phyloP scores from a whole-genome alignment of 2,329 filamentous ascomycete genomes.

The Penicillium digitatum region DNA sequence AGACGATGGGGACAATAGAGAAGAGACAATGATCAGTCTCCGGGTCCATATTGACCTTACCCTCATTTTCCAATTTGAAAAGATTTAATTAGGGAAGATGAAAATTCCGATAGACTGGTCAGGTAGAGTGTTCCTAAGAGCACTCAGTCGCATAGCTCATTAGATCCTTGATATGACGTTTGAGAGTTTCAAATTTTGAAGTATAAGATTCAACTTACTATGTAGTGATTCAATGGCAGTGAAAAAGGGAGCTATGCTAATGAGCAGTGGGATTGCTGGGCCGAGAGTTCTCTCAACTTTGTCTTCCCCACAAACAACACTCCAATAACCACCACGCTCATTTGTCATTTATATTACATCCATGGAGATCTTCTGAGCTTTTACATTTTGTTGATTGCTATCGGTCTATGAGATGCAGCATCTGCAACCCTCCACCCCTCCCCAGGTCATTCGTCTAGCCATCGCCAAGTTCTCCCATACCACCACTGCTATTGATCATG shows the following conservation, averaged over 20 bases:
- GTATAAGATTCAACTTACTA: too few relatives aligned
- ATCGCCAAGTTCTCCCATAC: constrained; percentile 47
- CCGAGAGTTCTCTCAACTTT: not conserved
- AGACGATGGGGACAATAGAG: not conserved
- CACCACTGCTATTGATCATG: constrained; percentile 35
- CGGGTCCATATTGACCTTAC: not conserved
- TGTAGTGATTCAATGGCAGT: too few relatives aligned
- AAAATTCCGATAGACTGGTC: not conserved
- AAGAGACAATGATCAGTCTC: not conserved
- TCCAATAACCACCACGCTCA: not conserved
- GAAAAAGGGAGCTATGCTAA: not conserved
- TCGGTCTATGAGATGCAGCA: not conserved
- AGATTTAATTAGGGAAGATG: not conserved
- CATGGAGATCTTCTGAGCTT: not conserved
- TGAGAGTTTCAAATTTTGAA: not conserved
- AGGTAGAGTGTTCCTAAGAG: not conserved
- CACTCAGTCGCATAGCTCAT: not conserved
- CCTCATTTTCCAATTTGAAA: not conserved
- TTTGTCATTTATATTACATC: not conserved
- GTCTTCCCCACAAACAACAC: not conserved
- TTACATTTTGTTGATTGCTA: not conserved
- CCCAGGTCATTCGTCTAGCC: constrained; percentile 24
- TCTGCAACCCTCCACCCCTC: constrained; percentile 5
- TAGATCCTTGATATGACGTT: not conserved
- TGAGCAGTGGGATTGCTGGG: not conserved